Conservation (phyloP, 306 rosid species). For the Trifolium dubium region DNA sequence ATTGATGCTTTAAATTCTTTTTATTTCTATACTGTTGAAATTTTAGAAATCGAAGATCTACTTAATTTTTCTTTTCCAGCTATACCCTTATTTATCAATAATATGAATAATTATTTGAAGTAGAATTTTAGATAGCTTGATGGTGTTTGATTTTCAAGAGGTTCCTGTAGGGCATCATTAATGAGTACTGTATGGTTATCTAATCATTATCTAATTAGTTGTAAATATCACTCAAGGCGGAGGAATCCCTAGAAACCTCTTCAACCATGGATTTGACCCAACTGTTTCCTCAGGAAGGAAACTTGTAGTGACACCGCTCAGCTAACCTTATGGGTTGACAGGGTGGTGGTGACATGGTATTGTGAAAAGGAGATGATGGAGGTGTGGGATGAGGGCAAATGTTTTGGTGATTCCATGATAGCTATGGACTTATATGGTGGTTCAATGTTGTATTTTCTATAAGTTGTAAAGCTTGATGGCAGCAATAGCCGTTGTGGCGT, state of each 20-base stretch:
- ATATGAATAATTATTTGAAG: neutral
- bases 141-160: neutral
- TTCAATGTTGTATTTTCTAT: neutral
- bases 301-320: neutral
- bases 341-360: neutral
- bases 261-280: neutral
- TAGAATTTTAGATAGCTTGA: neutral
- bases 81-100: neutral
- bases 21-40: neutral
- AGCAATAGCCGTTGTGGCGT: neutral
- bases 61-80: neutral
- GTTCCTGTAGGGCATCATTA: neutral
- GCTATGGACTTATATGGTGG: neutral
- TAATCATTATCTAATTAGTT: conserved; percentile 3
- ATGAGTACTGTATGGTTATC: neutral
- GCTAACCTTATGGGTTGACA: neutral
- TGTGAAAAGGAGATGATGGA: neutral
- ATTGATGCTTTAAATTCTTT: neutral
- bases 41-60: neutral
- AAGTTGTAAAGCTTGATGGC: neutral
- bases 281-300: neutral
- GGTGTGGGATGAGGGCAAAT: conserved; percentile 2
- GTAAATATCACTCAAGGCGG: too few relatives aligned
- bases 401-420: conserved; percentile 2
- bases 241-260: neutral